Evolutionary conservation across 345 rosid species (phyloP), one percentile per base, ranked within the genome.

Genomic region (Rhodamnia argentea): DNA sequence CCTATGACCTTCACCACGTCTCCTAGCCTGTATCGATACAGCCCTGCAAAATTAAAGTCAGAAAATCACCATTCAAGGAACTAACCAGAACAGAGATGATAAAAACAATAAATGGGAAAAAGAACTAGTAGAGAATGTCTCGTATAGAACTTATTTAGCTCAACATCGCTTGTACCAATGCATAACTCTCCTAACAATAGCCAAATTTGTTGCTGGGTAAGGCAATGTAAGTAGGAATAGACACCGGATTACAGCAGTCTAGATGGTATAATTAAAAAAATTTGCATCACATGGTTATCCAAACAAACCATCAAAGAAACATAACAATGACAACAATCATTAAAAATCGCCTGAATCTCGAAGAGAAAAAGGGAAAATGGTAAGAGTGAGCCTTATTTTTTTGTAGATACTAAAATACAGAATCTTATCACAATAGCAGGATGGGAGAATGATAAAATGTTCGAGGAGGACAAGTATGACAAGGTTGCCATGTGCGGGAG

Each of bases 1-100:
- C 98, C 94, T 88, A 51, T 83, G 6, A 98, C 90, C 89, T 91
- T 94, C 70, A 98, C 98, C 81, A 94, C 97, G 74, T 98, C 99
- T 37, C 98, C 99, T 32, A 98, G 91, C 88, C 92, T 87, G 89
- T 98, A 98, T 37, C 99, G 93, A 89, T 96, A 98, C 86, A 98
- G 88, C 29, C 99, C 99, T 97, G 94, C 84, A 85, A 37, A 54
- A 32, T 29, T 42, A 10, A 55, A 86, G 20, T 20, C 29, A 16
- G 83, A 70, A 29, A 9, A 53, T 51, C 18, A 18, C 29, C 32
- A 29, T 13, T 22, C 32, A 23, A 85, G 20, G 40, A 37, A 16
- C 37, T 70, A 32, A 70, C 44, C 12, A 23, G 78, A 70, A 70
- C 22, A 70, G 47, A 70, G 13, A 29, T 64, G 42, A 29, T 29